Percentiles rank a stretch among this genome's conserved stretches.
Conservation (phyloP, 176 grass and related monocot genomes). For the Tillandsia fasciculata region DNA sequence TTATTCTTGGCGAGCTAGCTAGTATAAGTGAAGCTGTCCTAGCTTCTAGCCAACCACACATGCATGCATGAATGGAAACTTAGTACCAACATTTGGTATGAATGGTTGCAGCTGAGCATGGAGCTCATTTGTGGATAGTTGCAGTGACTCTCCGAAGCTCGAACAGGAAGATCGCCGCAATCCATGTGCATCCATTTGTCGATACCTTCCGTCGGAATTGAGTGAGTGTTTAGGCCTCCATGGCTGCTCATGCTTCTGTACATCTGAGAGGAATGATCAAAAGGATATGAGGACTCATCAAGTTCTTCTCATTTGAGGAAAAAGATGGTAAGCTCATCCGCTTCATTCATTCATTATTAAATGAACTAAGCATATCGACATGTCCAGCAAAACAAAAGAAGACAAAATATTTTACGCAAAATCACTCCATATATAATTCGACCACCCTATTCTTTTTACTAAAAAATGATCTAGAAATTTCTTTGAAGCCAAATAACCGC, state of each 20-base stretch:
- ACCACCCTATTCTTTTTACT: no score
- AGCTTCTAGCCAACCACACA: no score
- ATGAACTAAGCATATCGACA: no score
- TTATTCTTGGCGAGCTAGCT: no score
- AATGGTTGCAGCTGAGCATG: constrained; percentile 7
- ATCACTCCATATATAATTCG: no score
- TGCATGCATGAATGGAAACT: not conserved
- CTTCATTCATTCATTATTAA: not conserved
- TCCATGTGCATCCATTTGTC: not conserved
- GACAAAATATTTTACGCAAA: no score
- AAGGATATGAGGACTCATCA: not conserved
- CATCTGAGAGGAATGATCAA: constrained; percentile 38
- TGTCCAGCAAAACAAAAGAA: no score
- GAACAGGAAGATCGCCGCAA: not conserved
- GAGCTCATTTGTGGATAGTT: not conserved
- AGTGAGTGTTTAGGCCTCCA: constrained; percentile 20
- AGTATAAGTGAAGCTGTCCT: no score
- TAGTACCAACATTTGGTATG: constrained; percentile 26
- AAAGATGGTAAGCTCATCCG: not conserved
- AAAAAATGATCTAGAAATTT: no score
- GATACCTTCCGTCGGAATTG: constrained; percentile 13
- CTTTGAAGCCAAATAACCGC: no score
- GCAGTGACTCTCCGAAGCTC: constrained; percentile 14
- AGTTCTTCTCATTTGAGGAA: not conserved
- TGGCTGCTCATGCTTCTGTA: constrained; percentile 37